Evolutionary conservation across 148 eudicot species (phyloP), one percentile per base, ranked within the genome.

Genomic region (Limonium bicolor): DNA sequence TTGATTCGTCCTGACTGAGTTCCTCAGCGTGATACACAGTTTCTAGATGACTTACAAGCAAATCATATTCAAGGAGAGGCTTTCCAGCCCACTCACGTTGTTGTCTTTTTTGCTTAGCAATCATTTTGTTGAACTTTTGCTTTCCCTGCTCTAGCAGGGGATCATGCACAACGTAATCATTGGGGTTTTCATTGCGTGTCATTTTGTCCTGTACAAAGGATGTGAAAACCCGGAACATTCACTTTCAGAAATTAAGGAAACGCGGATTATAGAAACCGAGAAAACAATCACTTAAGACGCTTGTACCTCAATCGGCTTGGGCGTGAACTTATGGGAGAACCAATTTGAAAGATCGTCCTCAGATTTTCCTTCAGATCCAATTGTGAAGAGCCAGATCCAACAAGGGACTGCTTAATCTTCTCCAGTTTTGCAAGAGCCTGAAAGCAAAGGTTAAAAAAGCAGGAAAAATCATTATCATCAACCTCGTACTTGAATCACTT

Each of bases 31-130:
- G n/a, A n/a, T n/a, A n/a, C n/a, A n/a, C n/a, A n/a, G n/a, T n/a
- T n/a, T n/a, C n/a, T n/a, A n/a, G n/a, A n/a, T n/a, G n/a, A n/a
- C n/a, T n/a, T n/a, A n/a, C n/a, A n/a, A n/a, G n/a, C n/a, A n/a
- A n/a, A n/a, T n/a, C n/a, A n/a, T n/a, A n/a, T n/a, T n/a, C n/a
- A n/a, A n/a, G n/a, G 28, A 88, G 92, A 41, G 97, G 81, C 59
- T 60, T 77, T 48, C 97, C 97, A 44, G 97, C 97, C 95, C 94
- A 88, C 70, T 88, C 97, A 25, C 97, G 76, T 30, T 74, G 81
- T 44, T 73, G 54, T 50, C 79, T 80, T 61, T 84, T 88, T 64
- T 83, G 81, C 63, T 77, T 88, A 37, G 97, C 92, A 24, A 72
- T 68, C 79, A 77, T 77, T 71, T 24, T 72, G 63, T 88, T 88